Conservation (phyloP, 2,329 filamentous ascomycete genomes). For the Lecanosticta acicola region DNA sequence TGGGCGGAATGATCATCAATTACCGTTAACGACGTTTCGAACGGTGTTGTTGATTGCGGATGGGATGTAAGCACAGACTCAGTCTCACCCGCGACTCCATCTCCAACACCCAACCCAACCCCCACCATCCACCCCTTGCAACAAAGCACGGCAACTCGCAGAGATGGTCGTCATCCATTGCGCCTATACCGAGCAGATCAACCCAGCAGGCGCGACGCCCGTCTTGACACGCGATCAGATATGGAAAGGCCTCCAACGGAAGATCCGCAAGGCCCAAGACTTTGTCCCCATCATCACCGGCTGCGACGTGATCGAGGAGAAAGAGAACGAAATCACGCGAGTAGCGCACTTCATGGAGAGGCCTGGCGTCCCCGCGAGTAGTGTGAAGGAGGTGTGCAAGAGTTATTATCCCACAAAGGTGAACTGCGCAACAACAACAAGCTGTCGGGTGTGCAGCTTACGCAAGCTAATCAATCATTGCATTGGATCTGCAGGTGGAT, state of each 20-base stretch:
- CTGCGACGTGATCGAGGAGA: constrained; percentile 40
- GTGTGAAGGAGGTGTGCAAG: constrained; percentile 37
- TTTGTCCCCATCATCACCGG: constrained; percentile 42
- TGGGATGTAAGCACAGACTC: too few relatives aligned
- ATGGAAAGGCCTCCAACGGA: constrained; percentile 43
- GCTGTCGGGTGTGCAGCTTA: too few relatives aligned
- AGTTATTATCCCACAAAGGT: constrained; percentile 39
- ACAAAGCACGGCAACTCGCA: not conserved
- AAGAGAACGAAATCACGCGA: constrained; percentile 31
- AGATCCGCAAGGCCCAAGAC: constrained; percentile 42
- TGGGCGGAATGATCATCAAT: too few relatives aligned
- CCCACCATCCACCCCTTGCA: not conserved
- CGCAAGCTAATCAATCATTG: too few relatives aligned
- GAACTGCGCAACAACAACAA: too few relatives aligned
- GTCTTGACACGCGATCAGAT: constrained; percentile 34
- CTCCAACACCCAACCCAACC: not conserved
- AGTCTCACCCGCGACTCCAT: too few relatives aligned
- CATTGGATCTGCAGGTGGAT: constrained; percentile 35
- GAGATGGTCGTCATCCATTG: constrained; percentile 30
- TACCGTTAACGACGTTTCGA: too few relatives aligned
- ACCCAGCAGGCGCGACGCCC: constrained; percentile 36
- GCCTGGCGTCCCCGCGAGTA: constrained; percentile 22
- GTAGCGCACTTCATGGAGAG: constrained; percentile 38
- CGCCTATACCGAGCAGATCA: constrained; percentile 42
- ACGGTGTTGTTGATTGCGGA: not conserved